phyloP scores from a whole-genome alignment of 352 stramenopile genomes.

The Phytophthora pluvialis region DNA sequence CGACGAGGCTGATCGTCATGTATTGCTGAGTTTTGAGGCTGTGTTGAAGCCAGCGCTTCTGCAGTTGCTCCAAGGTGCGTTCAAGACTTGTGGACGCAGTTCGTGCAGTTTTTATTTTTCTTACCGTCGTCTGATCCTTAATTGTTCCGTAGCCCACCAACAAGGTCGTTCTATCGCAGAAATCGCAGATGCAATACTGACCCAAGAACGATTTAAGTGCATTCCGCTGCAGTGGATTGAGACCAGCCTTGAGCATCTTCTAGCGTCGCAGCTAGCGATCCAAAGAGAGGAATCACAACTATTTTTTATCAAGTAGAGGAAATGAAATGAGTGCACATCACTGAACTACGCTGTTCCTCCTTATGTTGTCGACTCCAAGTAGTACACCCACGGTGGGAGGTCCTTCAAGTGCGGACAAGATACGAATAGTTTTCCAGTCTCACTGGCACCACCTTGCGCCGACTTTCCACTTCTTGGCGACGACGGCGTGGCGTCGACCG shows the following conservation, averaged over 20 bases:
- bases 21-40: slow-evolving; percentile 61
- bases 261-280: slow-evolving; percentile 30
- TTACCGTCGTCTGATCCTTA: slow-evolving; percentile 6
- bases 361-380: slow-evolving; percentile 58
- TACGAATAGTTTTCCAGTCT: slow-evolving; percentile 82
- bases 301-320: slow-evolving; percentile 38
- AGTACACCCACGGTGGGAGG: slow-evolving; percentile 89
- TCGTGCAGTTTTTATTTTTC: neutral
- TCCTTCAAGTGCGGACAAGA: slow-evolving; percentile 73
- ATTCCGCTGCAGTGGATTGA: slow-evolving; percentile 66
- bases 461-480: slow-evolving; percentile 21
- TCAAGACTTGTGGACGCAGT: neutral
- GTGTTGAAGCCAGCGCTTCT: slow-evolving; percentile 54
- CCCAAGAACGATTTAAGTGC: slow-evolving; percentile 51
- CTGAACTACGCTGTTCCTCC: neutral
- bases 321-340: neutral
- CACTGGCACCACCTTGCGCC: slow-evolving; percentile 2
- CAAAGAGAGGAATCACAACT: slow-evolving; percentile 48
- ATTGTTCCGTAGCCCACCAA: slow-evolving; percentile 28
- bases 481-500: slow-evolving; percentile 45
- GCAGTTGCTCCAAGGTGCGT: slow-evolving; percentile 44
- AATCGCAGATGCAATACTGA: slow-evolving; percentile 56
- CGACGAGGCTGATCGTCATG: slow-evolving; percentile 50
- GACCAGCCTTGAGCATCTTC: slow-evolving; percentile 39
- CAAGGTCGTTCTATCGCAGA: slow-evolving; percentile 48